Evolutionary conservation across 2,329 filamentous ascomycete genomes (phyloP).

Genomic region (Cryoendolithus antarcticus): DNA sequence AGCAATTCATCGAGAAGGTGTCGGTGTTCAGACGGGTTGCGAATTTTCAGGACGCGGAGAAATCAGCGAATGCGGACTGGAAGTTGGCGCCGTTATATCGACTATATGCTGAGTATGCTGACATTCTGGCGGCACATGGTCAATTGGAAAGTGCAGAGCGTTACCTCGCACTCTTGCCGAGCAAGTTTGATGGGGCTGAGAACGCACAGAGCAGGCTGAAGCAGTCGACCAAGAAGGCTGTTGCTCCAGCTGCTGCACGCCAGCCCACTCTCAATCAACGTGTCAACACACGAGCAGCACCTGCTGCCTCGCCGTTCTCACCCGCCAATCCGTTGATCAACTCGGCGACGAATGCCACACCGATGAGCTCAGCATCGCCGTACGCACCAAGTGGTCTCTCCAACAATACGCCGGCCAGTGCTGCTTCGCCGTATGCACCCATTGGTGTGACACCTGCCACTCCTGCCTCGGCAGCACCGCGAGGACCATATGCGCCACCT

Average conservation of each 20-base stretch:
- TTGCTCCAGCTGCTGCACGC: slow-evolving; percentile 28
- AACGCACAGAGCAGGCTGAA: slow-evolving; percentile 74
- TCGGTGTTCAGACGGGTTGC: slow-evolving; percentile 91
- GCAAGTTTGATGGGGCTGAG: slow-evolving; percentile 74
- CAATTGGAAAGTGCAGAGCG: slow-evolving; percentile 77
- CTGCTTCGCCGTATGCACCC: slow-evolving; percentile 4
- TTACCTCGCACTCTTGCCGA: slow-evolving; percentile 78
- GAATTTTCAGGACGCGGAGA: slow-evolving; percentile 75
- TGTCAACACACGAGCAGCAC: slow-evolving; percentile 1
- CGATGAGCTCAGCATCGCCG: slow-evolving; percentile 5
- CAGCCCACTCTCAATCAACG: slow-evolving; percentile 23
- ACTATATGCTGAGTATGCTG: slow-evolving; percentile 94
- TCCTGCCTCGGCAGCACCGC: slow-evolving; percentile 16
- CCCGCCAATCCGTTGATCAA: slow-evolving; percentile 29
- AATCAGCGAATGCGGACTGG: slow-evolving; percentile 62
- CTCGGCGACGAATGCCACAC: slow-evolving; percentile 18
- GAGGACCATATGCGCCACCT: slow-evolving; percentile 41
- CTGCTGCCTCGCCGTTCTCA: slow-evolving; percentile 11
- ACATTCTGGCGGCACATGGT: slow-evolving; percentile 83
- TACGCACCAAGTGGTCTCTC: slow-evolving; percentile 7
- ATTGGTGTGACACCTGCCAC: slow-evolving; percentile 24
- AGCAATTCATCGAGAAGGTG: slow-evolving; percentile 96
- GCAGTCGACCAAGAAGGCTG: slow-evolving; percentile 55
- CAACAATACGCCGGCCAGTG: slow-evolving; percentile 29
- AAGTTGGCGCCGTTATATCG: slow-evolving; percentile 80